Conservation (phyloP, 768 basidiomycete species). For the Daedaleopsis sinensis region DNA sequence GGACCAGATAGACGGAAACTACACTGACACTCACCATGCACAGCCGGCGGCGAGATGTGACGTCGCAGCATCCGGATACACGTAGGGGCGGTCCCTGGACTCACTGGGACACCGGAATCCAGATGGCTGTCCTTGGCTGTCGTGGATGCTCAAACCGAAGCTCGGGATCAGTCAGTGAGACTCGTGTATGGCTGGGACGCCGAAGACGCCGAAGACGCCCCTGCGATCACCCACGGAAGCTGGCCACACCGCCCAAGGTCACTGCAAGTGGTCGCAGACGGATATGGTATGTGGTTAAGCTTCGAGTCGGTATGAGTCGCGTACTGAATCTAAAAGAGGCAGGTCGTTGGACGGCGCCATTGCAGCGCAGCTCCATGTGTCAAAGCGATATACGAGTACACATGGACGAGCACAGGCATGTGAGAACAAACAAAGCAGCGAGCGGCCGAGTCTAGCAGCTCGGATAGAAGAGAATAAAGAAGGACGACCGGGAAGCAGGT, state of each 20-base stretch:
- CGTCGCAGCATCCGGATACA: constrained; percentile 16
- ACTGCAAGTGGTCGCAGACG: not conserved
- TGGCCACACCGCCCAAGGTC: not conserved
- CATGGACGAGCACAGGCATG: not conserved
- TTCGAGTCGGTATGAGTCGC: not conserved
- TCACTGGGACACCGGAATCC: not conserved
- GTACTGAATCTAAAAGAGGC: not conserved
- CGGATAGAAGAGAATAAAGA: constrained; percentile 7
- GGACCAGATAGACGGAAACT: constrained; percentile 6
- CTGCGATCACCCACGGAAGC: not conserved
- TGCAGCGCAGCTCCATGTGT: not conserved
- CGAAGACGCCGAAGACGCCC: not conserved
- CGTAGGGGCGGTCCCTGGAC: not conserved
- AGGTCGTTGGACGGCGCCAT: not conserved
- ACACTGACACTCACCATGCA: constrained; percentile 5
- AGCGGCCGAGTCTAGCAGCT: not conserved
- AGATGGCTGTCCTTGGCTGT: not conserved
- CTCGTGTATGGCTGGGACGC: not conserved
- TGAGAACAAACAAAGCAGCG: constrained; percentile 1
- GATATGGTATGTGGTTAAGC: constrained; percentile 3
- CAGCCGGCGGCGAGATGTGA: not conserved
- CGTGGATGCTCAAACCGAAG: not conserved
- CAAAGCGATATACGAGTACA: not conserved
- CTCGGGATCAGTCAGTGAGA: not conserved
- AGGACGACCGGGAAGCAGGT: not conserved